Evolutionary conservation across 1,139 yeast genomes (phyloP).

Genomic region (Lodderomyces elongisporus): DNA sequence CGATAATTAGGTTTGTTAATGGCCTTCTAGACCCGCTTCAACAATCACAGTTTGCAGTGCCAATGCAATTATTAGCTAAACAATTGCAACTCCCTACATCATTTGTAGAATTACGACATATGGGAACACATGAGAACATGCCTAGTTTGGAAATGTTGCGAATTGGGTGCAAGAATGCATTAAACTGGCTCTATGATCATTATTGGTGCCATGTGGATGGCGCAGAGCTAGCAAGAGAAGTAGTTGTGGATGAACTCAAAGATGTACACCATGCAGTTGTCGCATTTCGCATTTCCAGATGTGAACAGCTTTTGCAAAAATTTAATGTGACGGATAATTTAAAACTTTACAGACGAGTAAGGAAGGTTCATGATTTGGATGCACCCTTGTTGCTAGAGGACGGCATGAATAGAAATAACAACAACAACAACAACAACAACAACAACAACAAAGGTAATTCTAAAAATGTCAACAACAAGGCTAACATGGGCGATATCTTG

Average conservation of each 20-base stretch:
- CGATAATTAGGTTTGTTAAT: conserved; percentile 81
- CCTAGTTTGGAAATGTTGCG: conserved; percentile 70
- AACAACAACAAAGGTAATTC: too few species aligned
- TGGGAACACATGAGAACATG: conserved; percentile 83
- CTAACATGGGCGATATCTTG: conserved; percentile 26
- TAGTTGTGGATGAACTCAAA: background rate
- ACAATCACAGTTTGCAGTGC: conserved; percentile 71
- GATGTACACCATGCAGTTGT: conserved; percentile 2
- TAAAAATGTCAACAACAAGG: too few species aligned
- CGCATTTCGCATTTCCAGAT: conserved; percentile 2
- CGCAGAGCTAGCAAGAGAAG: too few species aligned
- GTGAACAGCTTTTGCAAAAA: conserved; percentile 3
- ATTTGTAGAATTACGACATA: conserved; percentile 88
- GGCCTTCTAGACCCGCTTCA: conserved; percentile 88
- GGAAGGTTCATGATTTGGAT: conserved; percentile 45
- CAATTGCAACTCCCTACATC: conserved; percentile 66
- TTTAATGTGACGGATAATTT: conserved; percentile 15
- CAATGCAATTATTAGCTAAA: conserved; percentile 71
- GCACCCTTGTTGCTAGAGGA: conserved; percentile 22
- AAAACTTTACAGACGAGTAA: conserved; percentile 31
- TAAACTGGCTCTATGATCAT: conserved; percentile 68
- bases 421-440: too few species aligned
- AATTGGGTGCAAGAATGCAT: conserved; percentile 51
- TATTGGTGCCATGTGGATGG: conserved; percentile 59
- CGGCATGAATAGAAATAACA: background rate